phyloP scores from a whole-genome alignment of 2,329 filamentous ascomycete genomes.

The Plectosphaerella plurivora region DNA sequence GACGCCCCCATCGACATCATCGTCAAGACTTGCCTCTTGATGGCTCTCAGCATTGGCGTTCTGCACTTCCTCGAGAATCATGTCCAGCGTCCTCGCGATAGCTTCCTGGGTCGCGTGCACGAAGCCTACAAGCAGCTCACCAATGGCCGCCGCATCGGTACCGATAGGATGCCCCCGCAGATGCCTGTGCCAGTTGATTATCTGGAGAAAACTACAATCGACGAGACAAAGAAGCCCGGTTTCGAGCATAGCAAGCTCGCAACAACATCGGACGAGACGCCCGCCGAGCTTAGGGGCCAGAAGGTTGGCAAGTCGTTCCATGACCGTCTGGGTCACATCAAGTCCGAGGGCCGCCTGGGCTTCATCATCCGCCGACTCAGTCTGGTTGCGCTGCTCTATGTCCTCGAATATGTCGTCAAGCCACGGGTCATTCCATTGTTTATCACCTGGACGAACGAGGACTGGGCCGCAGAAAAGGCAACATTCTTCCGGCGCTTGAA shows the following conservation, averaged over 20 bases:
- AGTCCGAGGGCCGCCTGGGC: not conserved
- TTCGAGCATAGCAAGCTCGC: not conserved
- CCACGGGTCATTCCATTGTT: not conserved
- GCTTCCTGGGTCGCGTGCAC: not conserved
- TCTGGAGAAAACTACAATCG: too few species aligned
- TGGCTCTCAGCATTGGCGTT: not conserved
- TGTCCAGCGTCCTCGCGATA: not conserved
- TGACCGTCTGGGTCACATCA: not conserved
- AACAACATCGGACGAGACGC: too few species aligned
- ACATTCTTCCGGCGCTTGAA: conserved; percentile 5
- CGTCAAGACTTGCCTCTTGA: not conserved
- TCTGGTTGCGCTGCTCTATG: not conserved
- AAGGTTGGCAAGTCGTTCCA: not conserved
- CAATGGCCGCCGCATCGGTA: conserved; percentile 2
- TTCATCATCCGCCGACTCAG: not conserved
- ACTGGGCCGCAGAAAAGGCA: not conserved
- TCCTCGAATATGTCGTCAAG: not conserved
- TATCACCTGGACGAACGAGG: not conserved
- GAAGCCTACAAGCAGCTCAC: conserved; percentile 1
- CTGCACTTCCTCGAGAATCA: not conserved
- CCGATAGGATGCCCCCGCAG: not conserved
- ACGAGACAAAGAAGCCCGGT: not conserved
- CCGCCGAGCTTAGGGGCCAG: not conserved
- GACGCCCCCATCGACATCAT: not conserved
- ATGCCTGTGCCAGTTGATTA: not conserved